Evolutionary conservation across 768 basidiomycete species (phyloP), one percentile per base, ranked within the genome.

Genomic region (Tylopilus balloui): DNA sequence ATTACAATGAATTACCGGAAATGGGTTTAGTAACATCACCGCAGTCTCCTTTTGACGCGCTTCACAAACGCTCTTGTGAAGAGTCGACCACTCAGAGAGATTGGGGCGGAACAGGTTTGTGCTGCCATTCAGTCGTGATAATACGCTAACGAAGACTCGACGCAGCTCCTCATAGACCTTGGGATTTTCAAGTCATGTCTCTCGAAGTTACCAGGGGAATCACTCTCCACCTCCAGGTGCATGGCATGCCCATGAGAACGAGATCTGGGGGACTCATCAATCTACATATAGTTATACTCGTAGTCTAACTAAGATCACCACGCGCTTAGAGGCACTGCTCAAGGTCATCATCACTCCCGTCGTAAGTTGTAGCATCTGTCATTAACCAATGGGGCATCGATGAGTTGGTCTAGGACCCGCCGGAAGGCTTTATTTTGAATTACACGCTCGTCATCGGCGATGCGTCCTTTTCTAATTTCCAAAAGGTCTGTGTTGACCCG

Each of bases 261-360:
- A 25, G 20, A 32, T 27, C 2, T 15, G 24, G 6, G 53, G 51
- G n/a, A 40, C 57, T 60, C 13, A 63, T 45, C 24, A 24, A 24
- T 53, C 37, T 37, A 15, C 49, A 24, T 56, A 28, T 62, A 94
- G 92, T 28, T 97, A 94, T 63, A 82, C 84, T 8, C 83, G 88
- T 37, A 84, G 84, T 49, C 74, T 98, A 32, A 83, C 78, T 23
- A 95, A 92, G 57, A 85, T 78, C 35, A 88, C 89, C 0, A 79
- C 83, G 3, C 79, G 86, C 42, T 67, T 98, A 38, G 96, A 99
- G 68, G 90, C 92, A 2, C 72, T 99, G 58, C 79, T 99, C 46
- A 98, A 99, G 69, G 91, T 96, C 49, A 88, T 98, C 47, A 83
- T 97, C 19, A 94, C 92, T 0, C 95, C 95, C 2, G 88, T 85